phyloP scores from a whole-genome alignment of 1,284 basidiomycete species.

The Xerocomus amazonicus region DNA sequence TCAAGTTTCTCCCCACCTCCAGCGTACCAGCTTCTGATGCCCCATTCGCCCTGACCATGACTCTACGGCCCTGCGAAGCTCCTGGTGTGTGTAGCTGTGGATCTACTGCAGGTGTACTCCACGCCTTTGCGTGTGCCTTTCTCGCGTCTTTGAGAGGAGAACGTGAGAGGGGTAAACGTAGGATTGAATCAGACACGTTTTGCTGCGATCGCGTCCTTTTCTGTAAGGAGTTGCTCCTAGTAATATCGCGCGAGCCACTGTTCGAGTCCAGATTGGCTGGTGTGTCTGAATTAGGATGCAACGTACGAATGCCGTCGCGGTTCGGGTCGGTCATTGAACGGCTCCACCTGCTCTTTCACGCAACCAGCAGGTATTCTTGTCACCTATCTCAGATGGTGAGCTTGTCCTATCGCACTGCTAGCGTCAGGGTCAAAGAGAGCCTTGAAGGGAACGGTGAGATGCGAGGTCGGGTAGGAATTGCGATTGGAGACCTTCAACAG shows the following conservation, averaged over 20 bases:
- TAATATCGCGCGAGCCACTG: slow-evolving; percentile 1
- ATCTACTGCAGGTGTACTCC: background rate
- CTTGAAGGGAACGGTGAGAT: no score
- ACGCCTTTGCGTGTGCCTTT: slow-evolving; percentile 25
- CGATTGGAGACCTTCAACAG: no score
- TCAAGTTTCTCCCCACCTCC: slow-evolving; percentile 1
- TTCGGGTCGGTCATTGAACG: slow-evolving; percentile 19
- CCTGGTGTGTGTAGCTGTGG: background rate
- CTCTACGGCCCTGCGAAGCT: background rate
- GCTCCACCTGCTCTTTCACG: slow-evolving; percentile 1
- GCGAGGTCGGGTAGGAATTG: no score
- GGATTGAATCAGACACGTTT: slow-evolving; percentile 41
- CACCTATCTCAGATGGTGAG: background rate
- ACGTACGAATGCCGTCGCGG: slow-evolving; percentile 9
- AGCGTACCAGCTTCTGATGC: background rate
- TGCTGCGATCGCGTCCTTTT: slow-evolving; percentile 52
- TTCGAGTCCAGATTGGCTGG: slow-evolving; percentile 2
- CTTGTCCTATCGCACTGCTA: background rate
- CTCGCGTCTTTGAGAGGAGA: slow-evolving; percentile 54
- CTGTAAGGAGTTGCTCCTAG: slow-evolving; percentile 2
- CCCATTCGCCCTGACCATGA: background rate
- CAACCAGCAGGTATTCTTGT: background rate
- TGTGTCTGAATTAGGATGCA: slow-evolving; percentile 1
- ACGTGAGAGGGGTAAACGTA: slow-evolving; percentile 39
- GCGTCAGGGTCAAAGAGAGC: no score